Evolutionary conservation across 805 yeast genomes (phyloP), one percentile per base, ranked within the genome.

Genomic region (Suhomyces prunicola): DNA sequence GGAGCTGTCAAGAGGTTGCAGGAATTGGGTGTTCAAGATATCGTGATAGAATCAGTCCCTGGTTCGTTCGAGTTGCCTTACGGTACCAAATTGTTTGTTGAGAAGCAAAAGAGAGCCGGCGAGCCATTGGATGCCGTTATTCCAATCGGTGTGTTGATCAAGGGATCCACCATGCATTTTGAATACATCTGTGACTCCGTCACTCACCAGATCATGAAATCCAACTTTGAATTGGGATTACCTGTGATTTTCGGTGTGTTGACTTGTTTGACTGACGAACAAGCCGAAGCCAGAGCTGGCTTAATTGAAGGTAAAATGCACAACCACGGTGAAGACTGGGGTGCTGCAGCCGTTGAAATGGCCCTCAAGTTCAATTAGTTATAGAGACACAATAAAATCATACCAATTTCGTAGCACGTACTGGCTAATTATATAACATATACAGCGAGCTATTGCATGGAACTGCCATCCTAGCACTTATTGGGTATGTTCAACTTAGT

Each of bases 291-390:
- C 19, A 86, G 99, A 72, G 96, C 98, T 10, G 99, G 98, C 24
- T 74, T 93, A 56, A 69, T 78, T 40, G 72, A 72, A 29, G 90
- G 87, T 53, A 84, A 84, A 60, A 82, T 85, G 85, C 98, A 94
- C 71, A 93, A 93, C 76, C 99, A 94, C 66, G 99, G 99, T 58
- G 90, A 82, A 65, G 99, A 94, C 70, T 93, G 99, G 99, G 99
- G 96, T 60, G 92, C 96, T 35, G 97, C 97, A 51, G 99, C 99
- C 13, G 97, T 94, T 26, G 99, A 93, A 76, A 93, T 94, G 98
- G 61, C 73, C 9, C 54, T 68, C 41, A 75, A 75, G 58, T 74
- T 73, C 52, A 59, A 59, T 23, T 63, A 56, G 33, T 15, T 42
- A 10, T 12, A 15, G 8, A 40, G 15, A 29, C n/a, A 12, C 33